These are phyloP conservation scores for Rhododendron ovatum DNA, from an alignment of 148 eudicot genomes.

Conservation along the genomic window DNA sequence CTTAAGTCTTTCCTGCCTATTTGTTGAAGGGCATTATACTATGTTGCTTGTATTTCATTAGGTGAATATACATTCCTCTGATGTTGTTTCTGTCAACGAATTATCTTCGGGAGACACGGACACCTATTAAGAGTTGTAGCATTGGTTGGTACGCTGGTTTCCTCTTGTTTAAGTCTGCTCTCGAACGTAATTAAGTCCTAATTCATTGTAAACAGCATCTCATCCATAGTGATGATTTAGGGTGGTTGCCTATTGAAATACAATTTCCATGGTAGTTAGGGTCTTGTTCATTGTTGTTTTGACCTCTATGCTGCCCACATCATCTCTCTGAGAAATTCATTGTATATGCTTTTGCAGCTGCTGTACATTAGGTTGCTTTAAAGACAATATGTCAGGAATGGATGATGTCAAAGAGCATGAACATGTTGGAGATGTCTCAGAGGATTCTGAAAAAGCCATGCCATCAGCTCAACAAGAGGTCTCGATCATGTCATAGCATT, in stretches of 20 bases:
- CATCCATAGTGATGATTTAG: background rate
- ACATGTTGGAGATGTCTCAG: slow-evolving; percentile 28
- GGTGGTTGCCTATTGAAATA: background rate
- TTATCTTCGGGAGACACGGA: background rate
- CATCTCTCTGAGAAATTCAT: background rate
- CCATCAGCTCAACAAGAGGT: slow-evolving; percentile 75
- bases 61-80: background rate
- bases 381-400: slow-evolving; percentile 46
- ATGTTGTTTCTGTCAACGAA: background rate
- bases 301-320: background rate
- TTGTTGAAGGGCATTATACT: background rate
- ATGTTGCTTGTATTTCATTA: background rate
- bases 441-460: slow-evolving; percentile 42
- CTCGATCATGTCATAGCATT: slow-evolving; percentile 14
- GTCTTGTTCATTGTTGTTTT: background rate
- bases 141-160: background rate
- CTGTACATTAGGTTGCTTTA: slow-evolving; percentile 7
- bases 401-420: slow-evolving; percentile 40
- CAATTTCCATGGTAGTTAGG: background rate
- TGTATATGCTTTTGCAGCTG: slow-evolving; percentile 20
- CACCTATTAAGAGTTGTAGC: background rate
- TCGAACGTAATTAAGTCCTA: background rate
- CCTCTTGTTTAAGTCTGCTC: background rate
- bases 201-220: background rate
- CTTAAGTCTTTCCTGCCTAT: background rate